Evolutionary conservation across 1,139 yeast genomes (phyloP).

Genomic region (Wickerhamomyces sp.): DNA sequence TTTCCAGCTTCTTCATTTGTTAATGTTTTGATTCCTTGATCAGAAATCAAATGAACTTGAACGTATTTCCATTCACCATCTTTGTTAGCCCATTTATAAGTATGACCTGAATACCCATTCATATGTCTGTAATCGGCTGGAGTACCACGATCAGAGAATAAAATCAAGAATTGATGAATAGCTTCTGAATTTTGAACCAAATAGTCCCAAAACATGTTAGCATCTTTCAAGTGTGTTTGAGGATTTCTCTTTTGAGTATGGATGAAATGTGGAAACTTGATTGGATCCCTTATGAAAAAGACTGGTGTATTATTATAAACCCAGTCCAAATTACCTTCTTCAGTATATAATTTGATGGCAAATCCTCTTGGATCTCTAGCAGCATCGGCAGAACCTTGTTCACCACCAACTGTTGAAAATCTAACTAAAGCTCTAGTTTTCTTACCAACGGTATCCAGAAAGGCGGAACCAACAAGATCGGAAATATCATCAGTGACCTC

Average conservation of each 20-base stretch:
- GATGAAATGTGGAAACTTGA: constrained; percentile 52
- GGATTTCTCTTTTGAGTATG: constrained; percentile 74
- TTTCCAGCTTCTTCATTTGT: constrained; percentile 54
- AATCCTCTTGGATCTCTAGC: constrained; percentile 60
- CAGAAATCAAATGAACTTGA: constrained; percentile 56
- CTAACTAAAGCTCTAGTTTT: constrained; percentile 44
- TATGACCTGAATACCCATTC: constrained; percentile 72
- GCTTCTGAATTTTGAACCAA: constrained; percentile 59
- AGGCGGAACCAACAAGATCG: constrained; percentile 46
- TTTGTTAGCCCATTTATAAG: constrained; percentile 63
- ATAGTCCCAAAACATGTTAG: constrained; percentile 71
- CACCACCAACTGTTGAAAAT: constrained; percentile 60
- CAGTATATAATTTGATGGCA: constrained; percentile 52
- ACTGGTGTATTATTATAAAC: constrained; percentile 59
- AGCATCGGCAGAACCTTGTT: constrained; percentile 51
- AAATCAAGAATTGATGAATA: constrained; percentile 56
- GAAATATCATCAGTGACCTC: constrained; percentile 54
- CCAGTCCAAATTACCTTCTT: constrained; percentile 57
- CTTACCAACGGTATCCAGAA: constrained; percentile 44
- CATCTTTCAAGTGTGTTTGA: constrained; percentile 75
- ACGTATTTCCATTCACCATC: constrained; percentile 64
- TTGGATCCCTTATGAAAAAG: constrained; percentile 55
- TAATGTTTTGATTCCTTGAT: constrained; percentile 55
- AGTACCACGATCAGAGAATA: constrained; percentile 67
- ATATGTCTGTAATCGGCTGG: constrained; percentile 61